These are phyloP conservation scores for Arctium lappa DNA, from an alignment of 129 eudicot species.

Conservation along the genomic window DNA sequence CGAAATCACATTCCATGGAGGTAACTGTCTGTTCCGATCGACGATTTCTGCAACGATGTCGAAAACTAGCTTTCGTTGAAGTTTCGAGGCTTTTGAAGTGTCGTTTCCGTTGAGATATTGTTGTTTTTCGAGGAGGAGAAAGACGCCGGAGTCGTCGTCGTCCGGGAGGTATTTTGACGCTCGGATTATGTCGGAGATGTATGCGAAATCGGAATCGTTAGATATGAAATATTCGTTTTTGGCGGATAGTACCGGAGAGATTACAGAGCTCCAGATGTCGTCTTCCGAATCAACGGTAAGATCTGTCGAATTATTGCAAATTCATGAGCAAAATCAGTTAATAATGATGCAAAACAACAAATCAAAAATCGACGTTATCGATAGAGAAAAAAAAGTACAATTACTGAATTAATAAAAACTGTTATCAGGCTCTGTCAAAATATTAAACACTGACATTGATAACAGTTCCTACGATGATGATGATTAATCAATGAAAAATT, in stretches of 20 bases:
- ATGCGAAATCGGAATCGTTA: conserved; percentile 14
- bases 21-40: conserved; percentile 46
- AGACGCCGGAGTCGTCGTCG: conserved; percentile 72
- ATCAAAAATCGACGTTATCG: not conserved
- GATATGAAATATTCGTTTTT: conserved; percentile 13
- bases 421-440: conserved; percentile 31
- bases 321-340: not conserved
- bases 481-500: conserved; percentile 32
- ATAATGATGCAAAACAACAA: conserved; percentile 1
- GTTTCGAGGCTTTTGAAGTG: conserved; percentile 43
- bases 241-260: conserved; percentile 29
- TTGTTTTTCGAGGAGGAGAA: conserved; percentile 59
- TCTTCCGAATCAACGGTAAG: conserved; percentile 53
- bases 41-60: conserved; percentile 59
- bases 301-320: conserved; percentile 22
- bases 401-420: conserved; percentile 15
- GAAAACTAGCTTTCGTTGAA: conserved; percentile 65
- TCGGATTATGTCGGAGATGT: conserved; percentile 64
- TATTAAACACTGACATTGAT: conserved; percentile 22
- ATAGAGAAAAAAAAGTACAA: not conserved
- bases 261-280: conserved; percentile 53
- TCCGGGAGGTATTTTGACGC: conserved; percentile 65
- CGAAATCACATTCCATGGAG: conserved; percentile 55
- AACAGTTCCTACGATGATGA: conserved; percentile 28
- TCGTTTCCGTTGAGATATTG: conserved; percentile 47